Conservation (phyloP, 345 rosid genomes). For the Populus nigra region DNA sequence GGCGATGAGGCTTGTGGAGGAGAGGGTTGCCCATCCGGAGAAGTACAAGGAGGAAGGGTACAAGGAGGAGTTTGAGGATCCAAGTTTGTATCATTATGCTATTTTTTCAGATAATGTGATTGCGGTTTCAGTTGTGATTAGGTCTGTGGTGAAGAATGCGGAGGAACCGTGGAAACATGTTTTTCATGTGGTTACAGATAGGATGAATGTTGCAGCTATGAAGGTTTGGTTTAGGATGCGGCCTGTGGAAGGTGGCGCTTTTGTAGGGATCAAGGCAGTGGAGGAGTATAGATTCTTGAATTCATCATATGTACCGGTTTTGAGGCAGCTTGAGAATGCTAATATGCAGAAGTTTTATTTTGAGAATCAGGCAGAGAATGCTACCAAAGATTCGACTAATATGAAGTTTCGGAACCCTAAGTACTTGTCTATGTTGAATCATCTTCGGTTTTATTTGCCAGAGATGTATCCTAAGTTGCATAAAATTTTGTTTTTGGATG, state of each 20-base stretch:
- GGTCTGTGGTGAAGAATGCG: slow-evolving; percentile 75
- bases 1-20: slow-evolving; percentile 93
- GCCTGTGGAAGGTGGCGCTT: slow-evolving; percentile 69
- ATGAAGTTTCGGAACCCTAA: slow-evolving; percentile 63
- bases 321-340: slow-evolving; percentile 70
- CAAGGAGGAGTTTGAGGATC: slow-evolving; percentile 63
- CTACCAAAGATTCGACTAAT: slow-evolving; percentile 29
- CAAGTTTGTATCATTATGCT: slow-evolving; percentile 71
- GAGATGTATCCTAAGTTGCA: slow-evolving; percentile 83
- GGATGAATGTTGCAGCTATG: slow-evolving; percentile 87
- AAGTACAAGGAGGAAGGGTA: slow-evolving; percentile 62
- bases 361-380: slow-evolving; percentile 45
- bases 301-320: slow-evolving; percentile 63
- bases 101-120: slow-evolving; percentile 84
- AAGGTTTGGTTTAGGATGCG: slow-evolving; percentile 96
- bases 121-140: slow-evolving; percentile 89
- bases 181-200: slow-evolving; percentile 78
- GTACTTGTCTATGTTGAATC: slow-evolving; percentile 63
- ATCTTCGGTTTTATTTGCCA: slow-evolving; percentile 83
- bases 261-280: slow-evolving; percentile 70
- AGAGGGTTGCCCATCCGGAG: slow-evolving; percentile 70
- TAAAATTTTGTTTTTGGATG: slow-evolving; percentile 81
- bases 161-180: slow-evolving; percentile 81
- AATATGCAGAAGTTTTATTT: slow-evolving; percentile 53
- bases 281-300: slow-evolving; percentile 69